phyloP scores from a whole-genome alignment of 176 grass and related monocot species.

The Saccharum spontaneum region DNA sequence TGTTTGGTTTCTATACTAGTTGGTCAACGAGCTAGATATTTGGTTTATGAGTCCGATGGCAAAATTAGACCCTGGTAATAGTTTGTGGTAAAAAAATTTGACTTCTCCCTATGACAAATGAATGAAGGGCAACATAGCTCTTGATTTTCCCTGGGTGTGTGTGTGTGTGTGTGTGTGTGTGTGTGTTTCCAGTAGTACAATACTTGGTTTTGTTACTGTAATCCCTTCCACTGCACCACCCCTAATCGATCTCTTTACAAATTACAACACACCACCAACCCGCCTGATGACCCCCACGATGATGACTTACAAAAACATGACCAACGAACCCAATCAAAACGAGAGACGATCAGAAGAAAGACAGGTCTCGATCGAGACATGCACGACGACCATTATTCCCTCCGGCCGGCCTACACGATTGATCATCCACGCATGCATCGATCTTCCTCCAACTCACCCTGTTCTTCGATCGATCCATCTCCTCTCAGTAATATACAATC shows the following conservation, averaged over 20 bases:
- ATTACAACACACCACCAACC: background rate
- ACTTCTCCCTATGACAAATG: background rate
- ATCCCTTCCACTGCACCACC: conserved; percentile 8
- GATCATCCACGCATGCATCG: background rate
- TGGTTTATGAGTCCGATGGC: background rate
- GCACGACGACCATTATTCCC: background rate
- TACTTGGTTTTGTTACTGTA: background rate
- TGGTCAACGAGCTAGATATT: background rate
- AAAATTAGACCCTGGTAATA: background rate
- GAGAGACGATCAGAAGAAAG: background rate
- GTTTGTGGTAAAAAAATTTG: background rate
- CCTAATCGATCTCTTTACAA: conserved; percentile 22
- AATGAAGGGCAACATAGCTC: background rate
- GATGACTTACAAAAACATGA: background rate
- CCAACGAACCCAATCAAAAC: background rate
- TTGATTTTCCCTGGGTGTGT: background rate
- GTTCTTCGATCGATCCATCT: background rate
- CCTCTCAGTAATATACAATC: background rate
- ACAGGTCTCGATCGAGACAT: background rate
- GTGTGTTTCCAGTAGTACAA: background rate
- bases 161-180: background rate
- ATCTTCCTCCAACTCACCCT: background rate
- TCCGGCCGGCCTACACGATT: background rate
- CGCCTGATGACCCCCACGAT: background rate
- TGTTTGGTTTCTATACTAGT: no score